These are phyloP conservation scores for Gilbertella persicaria DNA, from an alignment of 371 early-diverging fungal species.

Conservation along the genomic window DNA sequence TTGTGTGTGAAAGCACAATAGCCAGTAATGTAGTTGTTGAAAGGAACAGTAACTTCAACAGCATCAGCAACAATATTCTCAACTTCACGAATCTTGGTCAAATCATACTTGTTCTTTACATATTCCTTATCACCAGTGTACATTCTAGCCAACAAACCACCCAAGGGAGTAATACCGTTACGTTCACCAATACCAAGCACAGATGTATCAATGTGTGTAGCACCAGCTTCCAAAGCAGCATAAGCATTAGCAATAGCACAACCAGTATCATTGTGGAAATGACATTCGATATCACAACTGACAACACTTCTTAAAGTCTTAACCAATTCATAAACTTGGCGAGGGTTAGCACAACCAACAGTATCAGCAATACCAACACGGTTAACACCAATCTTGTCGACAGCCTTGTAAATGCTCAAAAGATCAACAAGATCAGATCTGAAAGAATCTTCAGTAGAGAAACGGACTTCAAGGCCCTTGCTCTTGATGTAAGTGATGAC, in stretches of 20 bases:
- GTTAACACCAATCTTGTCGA: constrained; percentile 95
- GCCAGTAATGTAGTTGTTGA: constrained; percentile 98
- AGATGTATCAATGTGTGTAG: constrained; percentile 97
- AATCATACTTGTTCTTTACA: constrained; percentile 89
- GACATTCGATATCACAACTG: constrained; percentile 96
- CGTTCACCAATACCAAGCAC: constrained; percentile 98
- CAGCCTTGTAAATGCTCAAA: constrained; percentile 89
- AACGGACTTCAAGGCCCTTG: constrained; percentile 94
- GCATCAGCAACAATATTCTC: constrained; percentile 95
- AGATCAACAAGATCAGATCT: constrained; percentile 94
- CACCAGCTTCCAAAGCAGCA: constrained; percentile 94
- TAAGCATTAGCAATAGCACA: constrained; percentile 98
- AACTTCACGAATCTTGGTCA: constrained; percentile 87
- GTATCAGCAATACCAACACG: constrained; percentile 98
- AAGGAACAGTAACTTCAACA: constrained; percentile 93
- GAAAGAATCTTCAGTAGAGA: constrained; percentile 97
- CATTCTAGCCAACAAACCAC: constrained; percentile 93
- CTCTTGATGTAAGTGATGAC: constrained; percentile 93
- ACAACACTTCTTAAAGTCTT: constrained; percentile 92
- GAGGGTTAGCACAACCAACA: constrained; percentile 96
- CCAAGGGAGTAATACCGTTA: constrained; percentile 96
- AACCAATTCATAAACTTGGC: constrained; percentile 96
- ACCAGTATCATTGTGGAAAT: constrained; percentile 99
- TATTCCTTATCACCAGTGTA: constrained; percentile 89
- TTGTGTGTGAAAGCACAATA: constrained; percentile 98